Evolutionary conservation across 176 grass and related monocot species (phyloP), one percentile per base, ranked within the genome.

Genomic region (Triticum urartu): DNA sequence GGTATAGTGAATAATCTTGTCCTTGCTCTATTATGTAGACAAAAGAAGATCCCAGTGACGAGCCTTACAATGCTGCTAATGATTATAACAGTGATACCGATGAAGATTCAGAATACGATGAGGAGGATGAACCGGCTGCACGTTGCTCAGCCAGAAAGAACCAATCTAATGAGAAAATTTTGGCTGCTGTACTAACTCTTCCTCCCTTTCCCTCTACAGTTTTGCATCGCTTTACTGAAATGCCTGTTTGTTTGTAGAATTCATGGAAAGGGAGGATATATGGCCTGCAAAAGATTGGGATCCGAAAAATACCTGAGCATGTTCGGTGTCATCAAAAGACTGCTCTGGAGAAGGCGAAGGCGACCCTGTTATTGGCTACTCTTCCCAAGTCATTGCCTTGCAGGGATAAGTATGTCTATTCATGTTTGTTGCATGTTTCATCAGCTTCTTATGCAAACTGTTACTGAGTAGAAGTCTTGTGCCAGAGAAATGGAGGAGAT

Each of bases 401-500:
- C 90, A 98, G 97, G 84, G 94, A 91, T 76, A 98, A 92, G 97
- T 98, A 93, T 73, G 87, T 60, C 50, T 58, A 14, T 73, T 64
- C 50, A 71, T 89, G 72, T 60, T 84, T 56, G 8, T 30, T 84
- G 30, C 24, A 40, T 83, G 50, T 75, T 86, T 65, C 33, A 72
- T 30, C 32, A 45, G 11, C 25, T 48, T 86, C 14, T 74, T 81
- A 79, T 7, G 35, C 63, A 77, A 64, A 52, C 62, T 83, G 75
- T 62, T 80, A 40, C 80, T 79, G 33, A 85, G 15, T 83, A 22
- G 20, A 72, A 69, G 25, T 91, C 64, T 61, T 72, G 24, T 89
- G 80, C 33, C 83, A 98, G 97, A 71, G 94, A 98, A 91, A 98
- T 95, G 97, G 90, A 91, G 83, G 94, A 95, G 84, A 98, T 95